These are phyloP conservation scores for Fragaria ananassa DNA, from an alignment of 306 rosid genomes.

Conservation along the genomic window DNA sequence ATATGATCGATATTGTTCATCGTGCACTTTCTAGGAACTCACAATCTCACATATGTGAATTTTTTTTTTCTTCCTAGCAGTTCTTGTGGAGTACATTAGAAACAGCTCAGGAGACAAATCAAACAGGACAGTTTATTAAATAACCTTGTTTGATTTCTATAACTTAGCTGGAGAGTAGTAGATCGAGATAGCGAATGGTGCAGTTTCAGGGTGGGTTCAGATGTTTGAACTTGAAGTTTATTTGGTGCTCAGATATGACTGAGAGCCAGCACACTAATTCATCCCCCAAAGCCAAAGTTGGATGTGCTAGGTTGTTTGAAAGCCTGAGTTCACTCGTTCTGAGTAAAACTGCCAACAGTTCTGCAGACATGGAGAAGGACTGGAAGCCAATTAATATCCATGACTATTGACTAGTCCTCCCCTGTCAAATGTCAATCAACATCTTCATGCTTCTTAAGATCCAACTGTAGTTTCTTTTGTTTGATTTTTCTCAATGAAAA, in stretches of 20 bases:
- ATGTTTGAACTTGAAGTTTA: slow-evolving; percentile 17
- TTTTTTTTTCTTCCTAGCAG: background rate
- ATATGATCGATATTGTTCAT: background rate
- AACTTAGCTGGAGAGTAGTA: background rate
- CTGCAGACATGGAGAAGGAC: slow-evolving; percentile 32
- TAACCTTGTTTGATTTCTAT: background rate
- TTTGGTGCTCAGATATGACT: slow-evolving; percentile 25
- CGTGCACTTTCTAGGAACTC: background rate
- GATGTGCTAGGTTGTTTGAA: slow-evolving; percentile 40
- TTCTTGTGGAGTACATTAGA: background rate
- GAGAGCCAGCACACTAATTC: slow-evolving; percentile 56
- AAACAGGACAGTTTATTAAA: too few species aligned
- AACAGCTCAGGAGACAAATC: background rate
- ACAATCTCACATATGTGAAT: background rate
- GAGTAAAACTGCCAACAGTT: slow-evolving; percentile 34
- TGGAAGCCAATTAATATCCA: background rate
- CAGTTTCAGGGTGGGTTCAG: slow-evolving; percentile 14
- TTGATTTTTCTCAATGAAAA: background rate
- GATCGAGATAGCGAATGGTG: background rate
- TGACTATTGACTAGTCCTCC: slow-evolving; percentile 16
- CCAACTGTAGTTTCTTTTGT: background rate
- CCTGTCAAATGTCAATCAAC: slow-evolving; percentile 14
- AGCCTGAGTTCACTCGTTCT: slow-evolving; percentile 29
- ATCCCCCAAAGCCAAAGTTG: slow-evolving; percentile 59
- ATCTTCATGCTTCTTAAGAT: background rate